Evolutionary conservation across 2,329 filamentous ascomycete species (phyloP), one percentile per base, ranked within the genome.

Genomic region (Colletotrichum truncatum): DNA sequence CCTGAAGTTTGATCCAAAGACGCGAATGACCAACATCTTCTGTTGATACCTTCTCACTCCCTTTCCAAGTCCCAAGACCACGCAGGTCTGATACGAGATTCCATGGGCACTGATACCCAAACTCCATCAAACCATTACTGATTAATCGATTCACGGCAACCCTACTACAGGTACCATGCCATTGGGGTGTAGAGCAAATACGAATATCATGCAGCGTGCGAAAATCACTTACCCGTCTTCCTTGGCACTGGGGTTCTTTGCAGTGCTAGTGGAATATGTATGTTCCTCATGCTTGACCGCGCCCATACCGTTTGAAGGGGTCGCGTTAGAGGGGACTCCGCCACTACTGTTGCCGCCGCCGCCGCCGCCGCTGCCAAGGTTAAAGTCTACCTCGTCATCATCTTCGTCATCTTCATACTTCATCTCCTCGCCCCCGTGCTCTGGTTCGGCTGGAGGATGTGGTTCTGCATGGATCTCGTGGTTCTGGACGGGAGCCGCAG

Each of bases 201-300:
- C 49, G 39, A 54, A 41, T 28, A 21, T 58, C 54, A 68, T 55
- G 26, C 36, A 53, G 34, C 32, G 69, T 72, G 66, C 59, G 68
- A 70, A 69, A 63, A 68, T 65, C 71, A 89, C 92, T 93, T 89
- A 94, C 92, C 92, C 92, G 76, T 95, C 92, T 86, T 95, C 92
- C 80, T 94, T 94, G 68, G 94, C 92, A 66, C 90, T 91, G 67
- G 92, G 89, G 66, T 86, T 88, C 69, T 83, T 80, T 23, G 73
- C 70, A 8, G 70, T 68, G 61, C 75, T 73, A 26, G 70, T 76
- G 7, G 70, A 66, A 28, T 75, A 72, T 14, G 71, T 68, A 26
- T 74, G 71, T 6, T 73, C 74, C 25, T 83, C 78, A 62, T 77
- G 70, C 18, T 63, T 57, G 4, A 41, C 48, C 14, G 34, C 39